Conservation (phyloP, 1,139 yeast genomes). For the Geotrichum klebahnii region DNA sequence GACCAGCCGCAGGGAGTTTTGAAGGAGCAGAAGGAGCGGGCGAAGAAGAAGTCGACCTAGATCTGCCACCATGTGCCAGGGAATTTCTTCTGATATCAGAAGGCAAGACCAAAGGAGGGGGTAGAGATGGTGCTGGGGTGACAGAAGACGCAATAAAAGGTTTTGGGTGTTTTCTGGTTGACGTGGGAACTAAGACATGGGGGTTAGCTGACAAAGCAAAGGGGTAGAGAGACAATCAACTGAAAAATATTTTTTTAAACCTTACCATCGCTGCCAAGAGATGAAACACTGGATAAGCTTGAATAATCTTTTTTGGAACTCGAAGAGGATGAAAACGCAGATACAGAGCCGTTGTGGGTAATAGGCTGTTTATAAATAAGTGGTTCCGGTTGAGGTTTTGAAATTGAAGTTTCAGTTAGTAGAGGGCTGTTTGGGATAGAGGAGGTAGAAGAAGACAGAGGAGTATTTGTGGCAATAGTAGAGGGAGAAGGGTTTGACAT, state of each 20-base stretch:
- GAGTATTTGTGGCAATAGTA: slow-evolving; percentile 9
- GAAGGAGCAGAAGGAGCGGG: slow-evolving; percentile 16
- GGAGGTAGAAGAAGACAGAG: slow-evolving; percentile 16
- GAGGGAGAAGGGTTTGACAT: slow-evolving; percentile 18
- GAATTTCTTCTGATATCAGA: slow-evolving; percentile 34
- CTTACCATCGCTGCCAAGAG: slow-evolving; percentile 14
- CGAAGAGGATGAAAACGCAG: slow-evolving; percentile 14
- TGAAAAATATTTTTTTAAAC: not conserved
- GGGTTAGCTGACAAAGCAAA: slow-evolving; percentile 12
- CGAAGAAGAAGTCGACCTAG: slow-evolving; percentile 23
- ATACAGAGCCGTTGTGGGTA: slow-evolving; percentile 12
- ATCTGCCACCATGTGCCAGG: slow-evolving; percentile 23
- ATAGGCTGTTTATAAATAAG: slow-evolving; percentile 6
- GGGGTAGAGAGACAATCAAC: slow-evolving; percentile 4
- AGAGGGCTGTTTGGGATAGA: slow-evolving; percentile 17
- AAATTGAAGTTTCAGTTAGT: slow-evolving; percentile 7
- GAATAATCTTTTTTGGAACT: slow-evolving; percentile 8
- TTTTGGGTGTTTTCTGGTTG: slow-evolving; percentile 1
- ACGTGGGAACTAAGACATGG: not conserved
- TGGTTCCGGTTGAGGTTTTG: slow-evolving; percentile 1
- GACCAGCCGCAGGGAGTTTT: slow-evolving; percentile 20
- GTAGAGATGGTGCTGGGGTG: slow-evolving; percentile 20
- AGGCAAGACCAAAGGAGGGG: slow-evolving; percentile 32
- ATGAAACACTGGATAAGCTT: slow-evolving; percentile 11
- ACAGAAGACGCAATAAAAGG: slow-evolving; percentile 19